Evolutionary conservation across 345 rosid genomes (phyloP).

Genomic region (Trapa bicornis): DNA sequence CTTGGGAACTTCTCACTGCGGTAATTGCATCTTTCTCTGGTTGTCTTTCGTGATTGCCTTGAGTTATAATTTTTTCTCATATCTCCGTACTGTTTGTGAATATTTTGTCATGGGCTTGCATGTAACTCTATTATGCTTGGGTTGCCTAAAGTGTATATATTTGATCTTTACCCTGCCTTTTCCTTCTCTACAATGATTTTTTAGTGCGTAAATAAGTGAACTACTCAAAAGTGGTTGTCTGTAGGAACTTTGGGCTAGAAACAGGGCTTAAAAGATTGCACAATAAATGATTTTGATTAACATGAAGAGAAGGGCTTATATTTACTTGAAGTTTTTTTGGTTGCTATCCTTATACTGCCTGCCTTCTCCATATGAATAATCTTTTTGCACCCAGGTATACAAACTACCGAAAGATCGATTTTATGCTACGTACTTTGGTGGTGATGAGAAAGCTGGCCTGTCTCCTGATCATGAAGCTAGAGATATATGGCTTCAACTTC

Average conservation of each 20-base stretch:
- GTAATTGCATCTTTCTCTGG: conserved; percentile 13
- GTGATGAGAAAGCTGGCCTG: conserved; percentile 82
- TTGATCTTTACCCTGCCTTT: not conserved
- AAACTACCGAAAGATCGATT: conserved; percentile 59
- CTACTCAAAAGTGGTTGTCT: no score
- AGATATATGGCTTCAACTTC: conserved; percentile 66
- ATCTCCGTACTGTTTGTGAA: not conserved
- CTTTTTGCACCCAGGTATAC: conserved; percentile 42
- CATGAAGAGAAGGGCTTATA: no score
- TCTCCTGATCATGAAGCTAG: conserved; percentile 83
- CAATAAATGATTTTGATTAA: not conserved
- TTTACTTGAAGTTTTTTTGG: not conserved
- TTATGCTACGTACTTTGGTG: conserved; percentile 97
- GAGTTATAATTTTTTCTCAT: not conserved
- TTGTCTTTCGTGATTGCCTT: not conserved
- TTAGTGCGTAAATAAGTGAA: not conserved
- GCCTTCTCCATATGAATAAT: not conserved
- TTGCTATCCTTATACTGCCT: not conserved
- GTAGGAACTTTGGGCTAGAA: not conserved
- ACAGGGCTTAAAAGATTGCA: not conserved
- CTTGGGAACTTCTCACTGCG: conserved; percentile 87
- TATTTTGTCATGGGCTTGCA: not conserved
- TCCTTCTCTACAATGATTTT: not conserved
- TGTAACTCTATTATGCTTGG: not conserved
- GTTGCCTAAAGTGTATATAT: not conserved